Conservation (phyloP, 306 rosid species). For the Acacia acuminata region DNA sequence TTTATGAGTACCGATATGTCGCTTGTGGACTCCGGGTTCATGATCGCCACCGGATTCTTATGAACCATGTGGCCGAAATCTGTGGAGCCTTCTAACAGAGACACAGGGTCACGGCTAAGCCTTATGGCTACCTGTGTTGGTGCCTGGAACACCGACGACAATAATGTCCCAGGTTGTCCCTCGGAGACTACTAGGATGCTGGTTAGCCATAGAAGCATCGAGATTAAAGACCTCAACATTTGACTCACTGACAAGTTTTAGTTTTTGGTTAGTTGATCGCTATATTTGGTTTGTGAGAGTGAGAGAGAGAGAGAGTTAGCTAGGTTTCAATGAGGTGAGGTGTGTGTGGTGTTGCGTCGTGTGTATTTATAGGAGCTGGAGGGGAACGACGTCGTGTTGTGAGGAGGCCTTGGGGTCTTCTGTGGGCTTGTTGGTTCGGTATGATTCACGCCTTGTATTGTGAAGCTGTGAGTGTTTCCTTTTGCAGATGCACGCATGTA, state of each 20-base stretch:
- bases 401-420: not conserved
- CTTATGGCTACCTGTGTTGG: slow-evolving; percentile 30
- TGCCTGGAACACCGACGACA: slow-evolving; percentile 24
- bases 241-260: not conserved
- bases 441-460: slow-evolving; percentile 12
- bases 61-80: slow-evolving; percentile 70
- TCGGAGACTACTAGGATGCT: not conserved
- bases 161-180: not conserved
- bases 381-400: not conserved
- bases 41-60: slow-evolving; percentile 44
- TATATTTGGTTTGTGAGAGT: not conserved
- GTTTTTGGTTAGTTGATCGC: not conserved
- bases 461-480: slow-evolving; percentile 1
- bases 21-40: slow-evolving; percentile 44
- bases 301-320: not conserved
- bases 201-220: not conserved
- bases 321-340: not conserved
- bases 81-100: slow-evolving; percentile 49
- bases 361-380: not conserved
- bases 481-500: slow-evolving; percentile 40
- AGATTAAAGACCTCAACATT: slow-evolving; percentile 12
- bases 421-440: not conserved
- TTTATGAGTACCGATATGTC: slow-evolving; percentile 51
- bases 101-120: slow-evolving; percentile 48
- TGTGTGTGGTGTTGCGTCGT: not conserved